phyloP scores from a whole-genome alignment of 345 rosid genomes.

The Excoecaria agallocha region DNA sequence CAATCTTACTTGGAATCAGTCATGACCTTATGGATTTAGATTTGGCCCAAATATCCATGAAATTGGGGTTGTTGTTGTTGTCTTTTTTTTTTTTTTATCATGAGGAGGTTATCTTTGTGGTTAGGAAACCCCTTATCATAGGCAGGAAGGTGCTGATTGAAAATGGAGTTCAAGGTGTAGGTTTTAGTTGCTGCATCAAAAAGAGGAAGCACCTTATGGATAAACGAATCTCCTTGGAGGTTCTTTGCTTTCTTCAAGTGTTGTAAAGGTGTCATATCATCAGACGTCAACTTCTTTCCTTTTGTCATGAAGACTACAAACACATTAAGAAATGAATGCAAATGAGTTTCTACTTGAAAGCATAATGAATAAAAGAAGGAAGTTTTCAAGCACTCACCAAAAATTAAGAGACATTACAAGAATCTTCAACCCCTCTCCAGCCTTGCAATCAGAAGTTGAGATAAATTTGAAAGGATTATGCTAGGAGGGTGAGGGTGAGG shows the following conservation, averaged over 20 bases:
- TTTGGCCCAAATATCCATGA: background rate
- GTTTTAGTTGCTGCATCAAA: background rate
- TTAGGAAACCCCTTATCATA: background rate
- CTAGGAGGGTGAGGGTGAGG: no score
- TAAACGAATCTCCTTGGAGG: background rate
- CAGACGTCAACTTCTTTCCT: background rate
- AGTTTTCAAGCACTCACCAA: background rate
- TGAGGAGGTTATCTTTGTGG: background rate
- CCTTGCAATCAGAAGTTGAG: background rate
- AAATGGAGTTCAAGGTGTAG: background rate
- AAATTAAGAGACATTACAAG: background rate
- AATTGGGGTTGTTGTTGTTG: no score
- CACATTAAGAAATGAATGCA: background rate
- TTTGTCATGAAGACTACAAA: background rate
- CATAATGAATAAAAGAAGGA: background rate
- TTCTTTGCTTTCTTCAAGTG: background rate
- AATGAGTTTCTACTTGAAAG: background rate
- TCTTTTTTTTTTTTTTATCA: no score
- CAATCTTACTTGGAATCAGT: background rate
- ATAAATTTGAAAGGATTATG: background rate
- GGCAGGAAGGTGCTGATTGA: background rate
- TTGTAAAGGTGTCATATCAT: background rate
- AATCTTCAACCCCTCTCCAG: background rate
- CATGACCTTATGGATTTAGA: background rate
- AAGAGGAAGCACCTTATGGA: background rate